These are phyloP conservation scores for Entomortierella chlamydospora DNA, from an alignment of 192 early-diverging fungal species.

Conservation along the genomic window DNA sequence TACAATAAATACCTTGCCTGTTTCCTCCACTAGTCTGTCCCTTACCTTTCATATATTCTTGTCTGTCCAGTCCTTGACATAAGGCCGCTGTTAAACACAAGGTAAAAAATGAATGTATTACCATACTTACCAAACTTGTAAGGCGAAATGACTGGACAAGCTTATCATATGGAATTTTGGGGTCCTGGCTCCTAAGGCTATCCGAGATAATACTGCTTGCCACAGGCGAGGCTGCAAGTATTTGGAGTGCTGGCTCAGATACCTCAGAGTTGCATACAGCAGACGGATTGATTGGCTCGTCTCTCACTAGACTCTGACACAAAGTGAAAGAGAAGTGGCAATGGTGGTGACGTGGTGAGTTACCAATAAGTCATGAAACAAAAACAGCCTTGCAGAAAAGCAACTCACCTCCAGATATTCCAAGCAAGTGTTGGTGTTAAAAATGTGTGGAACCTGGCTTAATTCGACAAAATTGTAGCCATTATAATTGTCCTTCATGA, in stretches of 20 bases:
- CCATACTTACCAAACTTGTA: constrained; percentile 32
- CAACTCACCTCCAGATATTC: constrained; percentile 44
- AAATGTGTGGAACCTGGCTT: constrained; percentile 20
- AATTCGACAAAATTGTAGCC: constrained; percentile 28
- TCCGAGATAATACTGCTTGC: constrained; percentile 31
- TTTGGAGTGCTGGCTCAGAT: constrained; percentile 30
- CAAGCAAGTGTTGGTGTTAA: constrained; percentile 50
- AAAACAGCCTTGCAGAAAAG: constrained; percentile 2
- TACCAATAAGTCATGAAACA: not conserved
- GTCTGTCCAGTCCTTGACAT: too few species aligned
- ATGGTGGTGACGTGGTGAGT: not conserved
- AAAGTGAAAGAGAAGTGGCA: constrained; percentile 6
- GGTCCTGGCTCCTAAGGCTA: constrained; percentile 7
- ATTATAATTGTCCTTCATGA: constrained; percentile 34
- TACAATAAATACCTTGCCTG: too few species aligned
- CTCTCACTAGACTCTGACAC: not conserved
- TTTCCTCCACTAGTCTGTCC: too few species aligned
- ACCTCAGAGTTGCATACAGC: constrained; percentile 41
- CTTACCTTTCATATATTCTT: too few species aligned
- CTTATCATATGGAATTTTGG: not conserved
- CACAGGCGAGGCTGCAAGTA: constrained; percentile 46
- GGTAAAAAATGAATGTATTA: not conserved
- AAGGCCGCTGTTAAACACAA: too few species aligned
- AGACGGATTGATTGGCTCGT: constrained; percentile 1
- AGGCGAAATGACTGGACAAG: constrained; percentile 22